Conservation (phyloP, 306 rosid genomes). For the Fragaria nilgerrensis region DNA sequence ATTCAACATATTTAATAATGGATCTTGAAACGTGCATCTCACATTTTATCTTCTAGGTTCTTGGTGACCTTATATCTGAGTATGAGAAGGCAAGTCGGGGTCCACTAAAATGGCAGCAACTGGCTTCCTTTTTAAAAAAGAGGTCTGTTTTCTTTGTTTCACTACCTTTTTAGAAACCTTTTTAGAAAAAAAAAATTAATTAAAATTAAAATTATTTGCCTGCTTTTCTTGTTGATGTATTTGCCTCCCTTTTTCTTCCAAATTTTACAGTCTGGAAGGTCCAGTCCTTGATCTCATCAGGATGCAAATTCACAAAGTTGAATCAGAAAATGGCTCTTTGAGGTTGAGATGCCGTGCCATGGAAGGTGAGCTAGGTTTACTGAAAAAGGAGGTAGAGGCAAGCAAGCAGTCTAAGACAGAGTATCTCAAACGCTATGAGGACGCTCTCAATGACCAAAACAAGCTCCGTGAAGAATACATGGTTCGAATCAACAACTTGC, state of each 20-base stretch:
- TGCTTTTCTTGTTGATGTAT: neutral
- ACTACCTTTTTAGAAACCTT: neutral
- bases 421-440: conserved; percentile 80
- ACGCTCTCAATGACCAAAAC: conserved; percentile 80
- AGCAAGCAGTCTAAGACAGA: conserved; percentile 71
- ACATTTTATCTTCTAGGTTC: conserved; percentile 54
- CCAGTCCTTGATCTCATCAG: conserved; percentile 69
- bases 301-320: conserved; percentile 71
- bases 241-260: neutral
- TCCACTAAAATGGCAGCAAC: conserved; percentile 89
- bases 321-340: conserved; percentile 69
- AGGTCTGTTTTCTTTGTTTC: conserved; percentile 52
- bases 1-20: neutral
- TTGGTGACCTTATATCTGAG: conserved; percentile 79
- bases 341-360: conserved; percentile 62
- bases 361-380: conserved; percentile 68
- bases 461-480: conserved; percentile 79
- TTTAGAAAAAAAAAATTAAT: too few species aligned
- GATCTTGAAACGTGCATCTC: neutral
- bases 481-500: conserved; percentile 76
- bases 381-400: conserved; percentile 80
- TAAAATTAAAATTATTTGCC: neutral
- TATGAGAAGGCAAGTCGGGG: conserved; percentile 73
- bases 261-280: conserved; percentile 74
- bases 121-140: conserved; percentile 67